phyloP scores from a whole-genome alignment of 352 stramenopile genomes.

The Phytophthora cactorum region DNA sequence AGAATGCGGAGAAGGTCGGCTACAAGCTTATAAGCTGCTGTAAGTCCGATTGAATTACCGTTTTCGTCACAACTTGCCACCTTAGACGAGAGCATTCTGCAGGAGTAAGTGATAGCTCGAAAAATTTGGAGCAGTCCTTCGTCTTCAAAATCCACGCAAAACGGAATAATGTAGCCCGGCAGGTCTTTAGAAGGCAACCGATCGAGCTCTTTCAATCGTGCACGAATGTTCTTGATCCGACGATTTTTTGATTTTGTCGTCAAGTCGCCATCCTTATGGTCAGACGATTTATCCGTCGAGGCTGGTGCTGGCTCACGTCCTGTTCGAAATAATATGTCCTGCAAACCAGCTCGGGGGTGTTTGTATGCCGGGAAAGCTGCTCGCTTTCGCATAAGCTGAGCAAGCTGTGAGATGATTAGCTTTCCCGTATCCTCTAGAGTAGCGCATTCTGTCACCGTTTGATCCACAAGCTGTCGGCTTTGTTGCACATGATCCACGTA shows the following conservation, averaged over 20 bases:
- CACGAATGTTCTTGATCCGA: constrained; percentile 68
- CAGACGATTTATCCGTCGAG: constrained; percentile 20
- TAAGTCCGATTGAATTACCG: neutral
- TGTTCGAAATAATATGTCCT: constrained; percentile 56
- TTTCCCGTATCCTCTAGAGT: constrained; percentile 38
- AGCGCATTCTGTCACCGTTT: neutral
- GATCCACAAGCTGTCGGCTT: neutral
- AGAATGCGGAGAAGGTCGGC: constrained; percentile 43
- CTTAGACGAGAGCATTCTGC: constrained; percentile 7
- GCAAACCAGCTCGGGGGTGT: constrained; percentile 44
- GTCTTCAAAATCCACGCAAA: constrained; percentile 66
- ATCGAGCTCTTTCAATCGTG: constrained; percentile 48
- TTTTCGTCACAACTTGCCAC: neutral
- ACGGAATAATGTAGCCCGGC: constrained; percentile 65
- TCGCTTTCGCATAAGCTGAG: constrained; percentile 42
- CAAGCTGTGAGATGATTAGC: constrained; percentile 41
- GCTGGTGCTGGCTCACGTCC: constrained; percentile 32
- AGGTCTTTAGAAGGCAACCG: constrained; percentile 43
- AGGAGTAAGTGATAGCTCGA: constrained; percentile 34
- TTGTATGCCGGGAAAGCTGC: constrained; percentile 57
- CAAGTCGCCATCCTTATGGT: constrained; percentile 14
- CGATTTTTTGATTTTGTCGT: constrained; percentile 50
- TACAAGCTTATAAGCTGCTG: constrained; percentile 19
- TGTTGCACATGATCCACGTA: constrained; percentile 45
- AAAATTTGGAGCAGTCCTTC: constrained; percentile 47